A percentile compares a stretch with the other conserved stretches of the same genome.
Conservation (phyloP, 306 rosid genomes). For the Nissolia schottii region DNA sequence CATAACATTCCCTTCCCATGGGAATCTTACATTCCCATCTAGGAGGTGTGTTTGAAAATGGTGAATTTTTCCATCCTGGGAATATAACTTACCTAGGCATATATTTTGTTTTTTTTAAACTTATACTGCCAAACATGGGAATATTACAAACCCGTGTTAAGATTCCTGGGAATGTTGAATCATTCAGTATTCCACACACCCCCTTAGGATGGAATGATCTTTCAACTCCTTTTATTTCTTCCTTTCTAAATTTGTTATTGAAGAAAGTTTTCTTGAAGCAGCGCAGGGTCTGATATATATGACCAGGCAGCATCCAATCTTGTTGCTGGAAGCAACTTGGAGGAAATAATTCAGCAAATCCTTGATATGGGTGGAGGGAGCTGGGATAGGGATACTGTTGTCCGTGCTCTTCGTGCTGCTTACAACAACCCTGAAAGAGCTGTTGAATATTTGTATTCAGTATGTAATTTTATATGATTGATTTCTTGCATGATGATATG, state of each 20-base stretch:
- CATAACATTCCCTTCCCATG: no score
- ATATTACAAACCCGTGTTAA: no score
- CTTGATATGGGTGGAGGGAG: conserved; percentile 83
- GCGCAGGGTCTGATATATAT: conserved; percentile 48
- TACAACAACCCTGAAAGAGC: conserved; percentile 90
- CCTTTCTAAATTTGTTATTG: neutral
- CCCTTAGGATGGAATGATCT: neutral
- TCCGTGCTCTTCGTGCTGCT: conserved; percentile 84
- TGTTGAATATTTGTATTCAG: conserved; percentile 73
- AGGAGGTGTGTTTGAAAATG: no score
- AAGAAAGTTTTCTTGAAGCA: conserved; percentile 31
- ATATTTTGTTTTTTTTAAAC: no score
- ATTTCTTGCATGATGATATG: neutral
- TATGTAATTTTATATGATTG: conserved; percentile 31
- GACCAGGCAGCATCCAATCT: conserved; percentile 76
- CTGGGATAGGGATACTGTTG: conserved; percentile 80
- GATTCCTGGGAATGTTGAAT: no score
- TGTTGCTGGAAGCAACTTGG: conserved; percentile 71
- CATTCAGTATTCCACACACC: no score
- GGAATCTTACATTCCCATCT: no score
- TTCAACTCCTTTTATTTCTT: neutral
- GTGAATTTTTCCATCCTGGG: no score
- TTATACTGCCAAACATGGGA: no score
- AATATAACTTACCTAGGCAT: no score
- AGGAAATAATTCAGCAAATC: conserved; percentile 59